phyloP scores from a whole-genome alignment of 148 eudicot genomes.

The Rhododendron kiyosumense region DNA sequence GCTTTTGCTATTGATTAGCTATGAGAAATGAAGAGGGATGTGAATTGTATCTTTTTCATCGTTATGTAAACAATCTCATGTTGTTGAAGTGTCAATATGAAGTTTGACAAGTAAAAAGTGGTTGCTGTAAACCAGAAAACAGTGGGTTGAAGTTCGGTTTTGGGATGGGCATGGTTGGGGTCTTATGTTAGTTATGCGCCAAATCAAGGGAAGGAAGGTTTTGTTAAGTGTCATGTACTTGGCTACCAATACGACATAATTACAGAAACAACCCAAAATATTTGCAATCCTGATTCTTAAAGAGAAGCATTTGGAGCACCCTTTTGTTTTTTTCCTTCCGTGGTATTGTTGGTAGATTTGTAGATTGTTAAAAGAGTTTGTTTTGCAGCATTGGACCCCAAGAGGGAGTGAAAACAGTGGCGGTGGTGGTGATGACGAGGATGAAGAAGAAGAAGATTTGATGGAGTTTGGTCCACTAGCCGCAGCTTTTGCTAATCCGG shows the following conservation, averaged over 20 bases:
- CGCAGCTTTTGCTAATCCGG: slow-evolving; percentile 49
- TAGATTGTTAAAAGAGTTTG: background rate
- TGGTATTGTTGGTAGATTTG: background rate
- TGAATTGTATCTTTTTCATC: background rate
- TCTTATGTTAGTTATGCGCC: background rate
- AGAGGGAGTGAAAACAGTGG: slow-evolving; percentile 21
- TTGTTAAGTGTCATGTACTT: background rate
- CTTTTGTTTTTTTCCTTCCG: background rate
- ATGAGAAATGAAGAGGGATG: background rate
- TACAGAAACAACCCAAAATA: too few relatives aligned
- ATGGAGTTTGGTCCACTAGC: slow-evolving; percentile 35
- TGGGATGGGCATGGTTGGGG: background rate
- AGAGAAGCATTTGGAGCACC: background rate
- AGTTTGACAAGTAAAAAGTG: background rate
- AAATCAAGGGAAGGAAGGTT: background rate
- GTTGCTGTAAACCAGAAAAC: background rate
- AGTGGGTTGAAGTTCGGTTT: background rate
- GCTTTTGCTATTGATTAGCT: background rate
- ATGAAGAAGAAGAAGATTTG: slow-evolving; percentile 41
- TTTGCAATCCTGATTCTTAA: background rate
- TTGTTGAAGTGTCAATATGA: background rate
- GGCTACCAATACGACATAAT: background rate
- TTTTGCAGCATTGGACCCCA: slow-evolving; percentile 74
- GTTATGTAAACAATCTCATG: background rate
- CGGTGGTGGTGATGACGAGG: slow-evolving; percentile 18